These are phyloP conservation scores for Gracilaria vermiculophylla DNA, from an alignment of 23 red algal species.

Conservation along the genomic window DNA sequence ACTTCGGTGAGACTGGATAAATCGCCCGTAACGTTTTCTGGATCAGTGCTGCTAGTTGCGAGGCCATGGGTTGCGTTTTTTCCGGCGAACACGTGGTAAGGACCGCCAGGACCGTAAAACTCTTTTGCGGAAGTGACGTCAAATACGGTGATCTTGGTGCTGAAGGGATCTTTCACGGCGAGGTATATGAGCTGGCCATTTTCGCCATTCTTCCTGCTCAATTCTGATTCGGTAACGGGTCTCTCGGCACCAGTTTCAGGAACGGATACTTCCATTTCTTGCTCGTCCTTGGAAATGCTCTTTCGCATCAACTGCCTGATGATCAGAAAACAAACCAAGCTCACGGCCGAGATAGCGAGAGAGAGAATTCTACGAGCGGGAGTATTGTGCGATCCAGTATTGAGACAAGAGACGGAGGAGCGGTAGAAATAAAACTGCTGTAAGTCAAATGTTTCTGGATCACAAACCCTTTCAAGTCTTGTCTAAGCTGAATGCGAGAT, in stretches of 20 bases:
- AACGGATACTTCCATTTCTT: not conserved
- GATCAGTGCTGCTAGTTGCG: constrained; percentile 78
- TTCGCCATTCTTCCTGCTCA: constrained; percentile 62
- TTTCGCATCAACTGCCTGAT: constrained; percentile 1
- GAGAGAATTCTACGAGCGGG: not conserved
- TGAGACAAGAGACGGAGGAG: not conserved
- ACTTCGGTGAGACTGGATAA: constrained; percentile 62
- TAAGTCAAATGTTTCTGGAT: not conserved
- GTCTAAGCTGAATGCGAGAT: not conserved
- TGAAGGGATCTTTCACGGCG: constrained; percentile 77
- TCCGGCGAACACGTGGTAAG: constrained; percentile 94
- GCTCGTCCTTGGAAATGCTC: not conserved
- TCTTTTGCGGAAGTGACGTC: constrained; percentile 73
- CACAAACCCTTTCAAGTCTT: too few species aligned
- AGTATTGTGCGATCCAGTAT: not conserved
- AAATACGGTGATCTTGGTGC: constrained; percentile 71
- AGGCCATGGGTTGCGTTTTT: constrained; percentile 94
- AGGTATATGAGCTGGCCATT: constrained; percentile 72
- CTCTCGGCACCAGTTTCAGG: not conserved
- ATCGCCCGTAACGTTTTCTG: constrained; percentile 66
- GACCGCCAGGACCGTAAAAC: constrained; percentile 95
- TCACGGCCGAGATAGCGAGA: constrained; percentile 13
- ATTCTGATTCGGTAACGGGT: constrained; percentile 70
- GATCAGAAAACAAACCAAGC: constrained; percentile 2
- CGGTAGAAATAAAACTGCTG: not conserved